Evolutionary conservation across 495 filamentous ascomycete genomes (phyloP).

Genomic region (Lasiosphaeria miniovina): DNA sequence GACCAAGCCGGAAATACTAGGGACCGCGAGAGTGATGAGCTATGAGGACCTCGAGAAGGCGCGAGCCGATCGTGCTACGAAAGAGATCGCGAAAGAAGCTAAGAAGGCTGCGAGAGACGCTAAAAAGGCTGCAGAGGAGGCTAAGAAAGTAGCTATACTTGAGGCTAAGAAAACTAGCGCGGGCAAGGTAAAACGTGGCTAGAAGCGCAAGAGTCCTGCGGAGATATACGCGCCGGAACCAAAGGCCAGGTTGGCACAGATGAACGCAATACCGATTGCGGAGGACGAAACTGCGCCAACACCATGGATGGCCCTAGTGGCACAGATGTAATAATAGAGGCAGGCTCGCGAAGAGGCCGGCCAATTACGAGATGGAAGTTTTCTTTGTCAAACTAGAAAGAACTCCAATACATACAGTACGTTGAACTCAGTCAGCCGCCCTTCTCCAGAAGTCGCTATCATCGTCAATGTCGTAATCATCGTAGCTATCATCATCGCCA

Average conservation of each 20-base stretch:
- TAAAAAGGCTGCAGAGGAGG: neutral
- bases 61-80: neutral
- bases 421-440: neutral
- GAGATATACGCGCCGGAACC: neutral
- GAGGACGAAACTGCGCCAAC: neutral
- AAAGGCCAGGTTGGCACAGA: neutral
- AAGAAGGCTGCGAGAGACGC: neutral
- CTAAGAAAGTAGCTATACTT: constrained; percentile 1
- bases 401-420: neutral
- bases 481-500: neutral
- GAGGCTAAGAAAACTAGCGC: neutral
- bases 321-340: constrained; percentile 1
- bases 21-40: neutral
- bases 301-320: neutral
- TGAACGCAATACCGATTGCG: neutral
- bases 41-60: neutral
- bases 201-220: neutral
- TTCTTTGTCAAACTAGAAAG: neutral
- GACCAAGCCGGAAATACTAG: neutral
- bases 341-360: neutral
- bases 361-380: neutral
- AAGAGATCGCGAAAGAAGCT: neutral
- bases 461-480: constrained; percentile 1
- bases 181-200: neutral
- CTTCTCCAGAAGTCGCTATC: neutral